Evolutionary conservation across 352 stramenopile species (phyloP), one percentile per base, ranked within the genome.

Genomic region (Phytophthora citricola): DNA sequence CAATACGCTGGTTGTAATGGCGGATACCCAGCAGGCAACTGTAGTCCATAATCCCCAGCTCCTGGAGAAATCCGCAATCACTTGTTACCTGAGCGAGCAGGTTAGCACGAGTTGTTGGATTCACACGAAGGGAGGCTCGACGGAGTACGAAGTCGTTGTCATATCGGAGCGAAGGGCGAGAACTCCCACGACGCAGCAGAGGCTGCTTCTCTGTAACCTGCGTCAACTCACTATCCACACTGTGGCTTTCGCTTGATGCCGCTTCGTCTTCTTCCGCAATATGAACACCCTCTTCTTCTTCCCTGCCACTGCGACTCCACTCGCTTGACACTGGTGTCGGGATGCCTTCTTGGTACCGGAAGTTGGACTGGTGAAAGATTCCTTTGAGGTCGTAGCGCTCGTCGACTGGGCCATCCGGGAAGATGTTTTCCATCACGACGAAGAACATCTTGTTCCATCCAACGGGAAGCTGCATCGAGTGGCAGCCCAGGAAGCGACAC

Each of bases 381-480:
- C 87, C 87, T 55, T 95, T 95, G 5, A 95, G 69, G 40, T 95
- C 87, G 66, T 95, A 95, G 12, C 87, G 81, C 45, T 95, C 87
- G 43, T 93, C 81, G 14, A 93, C 81, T 0, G 81, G 79, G 14
- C 85, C 82, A 58, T 92, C 83, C 2, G 83, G 76, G 58, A 94
- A 92, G 15, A 94, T 89, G 60, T 95, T 95, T 43, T 95, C 86
- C 87, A 95, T 95, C 36, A 94, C 87, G 31, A 95, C 73, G 61
- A 95, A 95, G 71, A 95, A 95, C 86, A 95, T 95, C 38, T 91
- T 91, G 78, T 95, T 94, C 87, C 87, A 95, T 4, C 87, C 87
- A 0, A 95, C 87, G 2, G 87, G 87, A n/a, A 95, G 76, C 61
- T 95, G 87, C 87, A 95, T 95, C 47, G 86, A 94, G 58, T 95